phyloP scores from a whole-genome alignment of 2,329 filamentous ascomycete genomes.

The Trichoderma sp. region DNA sequence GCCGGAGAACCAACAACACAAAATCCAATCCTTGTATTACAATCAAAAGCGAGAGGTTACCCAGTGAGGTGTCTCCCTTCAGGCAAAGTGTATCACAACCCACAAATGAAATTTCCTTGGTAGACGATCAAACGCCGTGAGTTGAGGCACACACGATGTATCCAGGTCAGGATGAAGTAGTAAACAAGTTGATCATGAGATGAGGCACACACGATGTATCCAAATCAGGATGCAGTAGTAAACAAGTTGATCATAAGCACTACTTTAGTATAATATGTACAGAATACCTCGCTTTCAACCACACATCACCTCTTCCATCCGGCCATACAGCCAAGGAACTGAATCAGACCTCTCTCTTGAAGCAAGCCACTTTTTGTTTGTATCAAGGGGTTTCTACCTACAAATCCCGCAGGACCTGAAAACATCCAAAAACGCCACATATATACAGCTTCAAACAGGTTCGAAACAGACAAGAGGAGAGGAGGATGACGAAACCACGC shows the following conservation, averaged over 20 bases:
- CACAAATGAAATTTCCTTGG: constrained; percentile 49
- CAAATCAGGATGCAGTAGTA: constrained; percentile 23
- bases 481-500: no score
- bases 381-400: not conserved
- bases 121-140: constrained; percentile 32
- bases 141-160: no score
- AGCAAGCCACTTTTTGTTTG: not conserved
- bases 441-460: not conserved
- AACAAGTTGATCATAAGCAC: not conserved
- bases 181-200: not conserved
- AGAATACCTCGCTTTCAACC: not conserved
- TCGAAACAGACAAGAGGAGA: not conserved
- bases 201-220: no score
- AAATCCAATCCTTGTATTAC: constrained; percentile 55
- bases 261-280: not conserved
- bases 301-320: not conserved
- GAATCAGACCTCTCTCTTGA: not conserved
- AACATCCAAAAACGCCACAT: constrained; percentile 16
- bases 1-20: constrained; percentile 28
- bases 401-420: not conserved
- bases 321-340: not conserved
- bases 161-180: no score
- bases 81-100: constrained; percentile 52
- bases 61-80: constrained; percentile 40
- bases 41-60: constrained; percentile 41